Base-by-base conservation (phyloP, 2,329 filamentous ascomycete genomes). In the Phialophora verrucosa region DNA sequence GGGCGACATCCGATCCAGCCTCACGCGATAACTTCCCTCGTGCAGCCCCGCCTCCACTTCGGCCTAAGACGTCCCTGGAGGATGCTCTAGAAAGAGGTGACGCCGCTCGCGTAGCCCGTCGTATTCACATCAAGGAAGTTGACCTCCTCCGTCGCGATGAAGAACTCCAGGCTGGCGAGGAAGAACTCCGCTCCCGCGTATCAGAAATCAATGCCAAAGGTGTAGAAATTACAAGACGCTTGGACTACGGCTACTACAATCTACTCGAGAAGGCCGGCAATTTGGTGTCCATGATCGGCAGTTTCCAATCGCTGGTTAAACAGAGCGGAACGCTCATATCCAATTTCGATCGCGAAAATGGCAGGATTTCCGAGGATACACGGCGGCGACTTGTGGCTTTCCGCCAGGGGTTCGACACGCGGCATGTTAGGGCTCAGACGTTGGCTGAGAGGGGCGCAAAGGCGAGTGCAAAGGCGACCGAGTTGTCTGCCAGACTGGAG, bases 191-290 rank as follows among this genome's bases (percentile, higher is more conserved):
- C 14, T 38, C 59, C n/a, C 64, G 64, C 11, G 38, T 72, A 25
- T 57, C 67, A 4, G 54, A 63, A 35, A 68, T 72, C 44, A 67
- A 57, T 11, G 51, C 67, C 55, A 66, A 53, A n/a, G 68, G 64
- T 44, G 80, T 79, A 2, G 78, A 80, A 47, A 77, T 81, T 51
- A 82, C 81, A 23, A 78, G 80, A 54, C 75, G 79, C 35, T 74
- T 83, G 3, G 81, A 83, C 65, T 81, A 81, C 68, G 80, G 80
- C 0, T 83, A 83, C 69, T 83, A 83, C 71, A 81, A 79, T 61
- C 74, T 83, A 0, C 75, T 83, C 11, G 79, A 82, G 65, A 80
- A 79, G 57, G 71, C 81, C 42, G 77, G 79, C 8, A 74, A 74
- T 4, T 73, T 83, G 8, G 76, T 78, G 57, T 73, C 76, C 8